These are phyloP conservation scores for Fibroporia radiculosa DNA, from an alignment of 768 basidiomycete species.

Conservation along the genomic window DNA sequence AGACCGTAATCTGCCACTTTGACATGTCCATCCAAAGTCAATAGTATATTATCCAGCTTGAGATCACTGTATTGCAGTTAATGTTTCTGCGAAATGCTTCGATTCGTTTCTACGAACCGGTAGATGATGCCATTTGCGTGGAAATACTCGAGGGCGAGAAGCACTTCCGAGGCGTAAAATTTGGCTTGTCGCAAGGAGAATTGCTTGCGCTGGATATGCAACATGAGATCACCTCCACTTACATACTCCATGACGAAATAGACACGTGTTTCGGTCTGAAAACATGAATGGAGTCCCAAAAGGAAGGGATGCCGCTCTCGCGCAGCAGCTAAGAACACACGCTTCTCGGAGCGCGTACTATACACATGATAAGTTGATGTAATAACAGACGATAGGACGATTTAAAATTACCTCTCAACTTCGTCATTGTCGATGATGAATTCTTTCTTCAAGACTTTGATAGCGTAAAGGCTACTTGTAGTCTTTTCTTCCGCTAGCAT, in stretches of 20 bases:
- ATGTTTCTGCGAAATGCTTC: neutral
- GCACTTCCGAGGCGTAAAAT: conserved; percentile 95
- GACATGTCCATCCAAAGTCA: conserved; percentile 95
- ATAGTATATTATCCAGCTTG: conserved; percentile 95
- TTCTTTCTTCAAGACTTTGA: conserved; percentile 99
- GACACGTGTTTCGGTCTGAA: conserved; percentile 98
- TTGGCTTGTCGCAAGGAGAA: conserved; percentile 98
- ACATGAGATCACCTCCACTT: conserved; percentile 97
- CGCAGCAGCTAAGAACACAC: conserved; percentile 96
- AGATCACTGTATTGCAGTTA: conserved; percentile 58
- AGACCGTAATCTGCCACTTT: conserved; percentile 99
- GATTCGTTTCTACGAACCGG: conserved; percentile 47
- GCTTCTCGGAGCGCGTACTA: conserved; percentile 98
- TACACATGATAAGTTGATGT: neutral
- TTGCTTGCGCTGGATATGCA: conserved; percentile 98
- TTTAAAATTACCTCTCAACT: conserved; percentile 75
- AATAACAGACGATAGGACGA: neutral
- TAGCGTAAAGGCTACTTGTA: conserved; percentile 84
- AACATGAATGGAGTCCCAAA: conserved; percentile 94
- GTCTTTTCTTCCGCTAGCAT: conserved; percentile 99
- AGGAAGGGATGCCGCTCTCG: conserved; percentile 96
- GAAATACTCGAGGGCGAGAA: conserved; percentile 95
- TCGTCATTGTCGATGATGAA: conserved; percentile 99
- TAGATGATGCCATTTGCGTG: conserved; percentile 99
- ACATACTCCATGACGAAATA: conserved; percentile 99